Evolutionary conservation across 2,329 filamentous ascomycete genomes (phyloP), one percentile per base, ranked within the genome.

Genomic region (Nemania bipapillata): DNA sequence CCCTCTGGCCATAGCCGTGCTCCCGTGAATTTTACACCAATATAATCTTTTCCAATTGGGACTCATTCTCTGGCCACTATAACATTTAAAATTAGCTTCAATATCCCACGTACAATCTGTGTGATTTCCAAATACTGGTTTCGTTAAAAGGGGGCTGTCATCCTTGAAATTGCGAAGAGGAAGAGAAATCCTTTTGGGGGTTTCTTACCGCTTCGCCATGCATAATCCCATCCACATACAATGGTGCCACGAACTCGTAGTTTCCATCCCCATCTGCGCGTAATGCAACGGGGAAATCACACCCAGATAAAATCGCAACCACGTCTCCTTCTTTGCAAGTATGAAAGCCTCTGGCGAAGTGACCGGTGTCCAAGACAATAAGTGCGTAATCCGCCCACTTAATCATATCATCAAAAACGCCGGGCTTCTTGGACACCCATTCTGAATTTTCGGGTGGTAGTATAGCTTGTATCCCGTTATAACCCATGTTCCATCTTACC

Each of bases 151-250:
- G 35, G 35, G 15, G 35, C 6, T 12, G 9, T 37, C 15, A 17
- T 45, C 8, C 6, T 45, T 7, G 15, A 17, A 45, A 2, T 17
- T 17, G n/a, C 3, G 17, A 17, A 45, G 42, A 17, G 9, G 7
- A 45, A 3, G 15, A 12, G 42, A 20, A 17, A 45, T 45, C n/a
- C 7, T 7, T 20, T 6, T 20, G 12, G 6, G 42, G 12, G n/a
- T 45, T n/a, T 7, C 42, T 45, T 45, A 45, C 42, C 22, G 50
- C 50, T 35, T 66, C 64, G 1, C 58, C 65, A 28, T 63, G 2
- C 58, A 67, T 63, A n/a, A 67, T 54, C 4, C 65, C 58, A 28
- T 62, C 32, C 26, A 67, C 52, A 59, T 62, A 67, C 6, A 67
- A 15, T 11, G 57, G 40, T 15, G 57, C 32, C 24, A 57, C 65